These are phyloP conservation scores for Yamadazyma sp. DNA, from an alignment of 1,139 yeast species.

Conservation along the genomic window DNA sequence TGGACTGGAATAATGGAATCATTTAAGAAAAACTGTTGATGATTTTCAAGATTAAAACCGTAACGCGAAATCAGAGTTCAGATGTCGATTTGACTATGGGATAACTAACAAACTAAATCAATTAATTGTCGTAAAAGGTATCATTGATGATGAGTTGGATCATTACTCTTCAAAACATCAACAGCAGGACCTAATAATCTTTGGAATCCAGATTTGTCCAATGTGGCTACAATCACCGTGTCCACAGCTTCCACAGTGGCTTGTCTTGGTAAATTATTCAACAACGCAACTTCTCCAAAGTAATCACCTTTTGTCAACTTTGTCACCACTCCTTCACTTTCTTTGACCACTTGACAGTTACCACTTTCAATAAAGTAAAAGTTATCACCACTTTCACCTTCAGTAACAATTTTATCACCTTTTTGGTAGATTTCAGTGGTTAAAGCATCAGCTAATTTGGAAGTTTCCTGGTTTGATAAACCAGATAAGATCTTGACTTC, in stretches of 20 bases:
- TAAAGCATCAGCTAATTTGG: constrained; percentile 92
- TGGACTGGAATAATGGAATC: constrained; percentile 10
- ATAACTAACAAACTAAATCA: constrained; percentile 1
- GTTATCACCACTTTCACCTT: constrained; percentile 91
- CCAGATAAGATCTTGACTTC: constrained; percentile 78
- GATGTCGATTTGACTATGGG: background rate
- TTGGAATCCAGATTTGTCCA: constrained; percentile 91
- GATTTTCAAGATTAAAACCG: too few species aligned
- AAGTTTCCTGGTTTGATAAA: constrained; percentile 79
- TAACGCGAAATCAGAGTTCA: background rate
- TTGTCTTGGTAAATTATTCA: constrained; percentile 90
- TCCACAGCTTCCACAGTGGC: constrained; percentile 86
- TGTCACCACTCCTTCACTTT: constrained; percentile 60
- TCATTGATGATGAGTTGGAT: constrained; percentile 52
- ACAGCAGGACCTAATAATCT: constrained; percentile 93
- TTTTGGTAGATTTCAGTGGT: constrained; percentile 71
- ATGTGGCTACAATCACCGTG: constrained; percentile 80
- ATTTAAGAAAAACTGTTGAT: background rate
- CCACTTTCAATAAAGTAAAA: constrained; percentile 91
- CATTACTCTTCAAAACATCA: constrained; percentile 72
- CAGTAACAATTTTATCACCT: constrained; percentile 75
- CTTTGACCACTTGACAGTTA: constrained; percentile 65
- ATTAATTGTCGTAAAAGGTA: constrained; percentile 1
- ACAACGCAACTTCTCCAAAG: constrained; percentile 92
- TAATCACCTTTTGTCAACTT: constrained; percentile 79